Evolutionary conservation across 441 rosid genomes (phyloP).

Genomic region (Capsella rubella): DNA sequence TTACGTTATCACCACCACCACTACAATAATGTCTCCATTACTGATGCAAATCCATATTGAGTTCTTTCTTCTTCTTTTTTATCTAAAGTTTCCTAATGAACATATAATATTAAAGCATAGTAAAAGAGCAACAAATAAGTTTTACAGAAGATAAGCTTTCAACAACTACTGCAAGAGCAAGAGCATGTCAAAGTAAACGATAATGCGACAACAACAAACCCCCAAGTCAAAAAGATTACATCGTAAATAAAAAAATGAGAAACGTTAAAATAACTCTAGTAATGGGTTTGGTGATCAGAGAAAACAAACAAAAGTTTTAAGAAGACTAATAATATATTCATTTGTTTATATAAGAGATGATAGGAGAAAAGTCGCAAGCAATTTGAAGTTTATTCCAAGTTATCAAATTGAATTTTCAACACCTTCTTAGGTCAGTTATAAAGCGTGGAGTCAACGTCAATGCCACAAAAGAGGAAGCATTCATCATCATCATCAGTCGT

Average conservation of each 20-base stretch:
- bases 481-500: slow-evolving; percentile 13
- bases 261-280: slow-evolving; percentile 1
- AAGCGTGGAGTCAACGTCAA: slow-evolving; percentile 46
- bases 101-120: not conserved
- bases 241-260: not conserved
- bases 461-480: slow-evolving; percentile 46
- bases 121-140: slow-evolving; percentile 12
- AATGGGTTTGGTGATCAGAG: slow-evolving; percentile 48
- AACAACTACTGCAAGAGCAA: slow-evolving; percentile 34
- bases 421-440: slow-evolving; percentile 25
- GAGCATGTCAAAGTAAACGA: slow-evolving; percentile 46
- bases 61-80: not conserved
- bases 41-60: slow-evolving; percentile 26
- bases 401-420: not conserved
- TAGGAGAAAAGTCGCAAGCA: slow-evolving; percentile 39
- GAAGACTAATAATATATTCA: not conserved
- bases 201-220: slow-evolving; percentile 10
- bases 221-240: slow-evolving; percentile 42
- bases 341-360: not conserved
- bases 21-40: slow-evolving; percentile 41
- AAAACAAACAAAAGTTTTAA: not conserved
- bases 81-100: not conserved
- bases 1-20: slow-evolving; percentile 45
- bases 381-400: slow-evolving; percentile 37
- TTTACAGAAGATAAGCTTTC: slow-evolving; percentile 6